Percentiles rank a stretch among this genome's conserved stretches.
phyloP scores from a whole-genome alignment of 305 asterid genomes.

The Striga hermonthica region DNA sequence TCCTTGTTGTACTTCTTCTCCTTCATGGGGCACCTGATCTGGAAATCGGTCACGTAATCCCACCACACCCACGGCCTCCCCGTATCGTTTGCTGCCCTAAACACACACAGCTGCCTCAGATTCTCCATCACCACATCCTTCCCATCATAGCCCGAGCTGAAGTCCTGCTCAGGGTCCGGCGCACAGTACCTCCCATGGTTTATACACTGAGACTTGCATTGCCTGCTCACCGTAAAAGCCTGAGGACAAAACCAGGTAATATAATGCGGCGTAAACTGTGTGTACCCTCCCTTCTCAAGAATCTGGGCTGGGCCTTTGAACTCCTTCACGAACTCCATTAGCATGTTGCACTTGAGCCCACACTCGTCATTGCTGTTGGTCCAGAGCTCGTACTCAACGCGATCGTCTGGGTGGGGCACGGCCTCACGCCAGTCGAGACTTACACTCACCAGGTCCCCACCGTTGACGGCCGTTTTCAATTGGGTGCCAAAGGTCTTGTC shows the following conservation, averaged over 20 bases:
- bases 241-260: conserved; percentile 98
- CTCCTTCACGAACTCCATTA: conserved; percentile 85
- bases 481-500: conserved; percentile 62
- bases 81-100: conserved; percentile 78
- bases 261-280: conserved; percentile 91
- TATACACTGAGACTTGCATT: conserved; percentile 94
- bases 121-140: conserved; percentile 89
- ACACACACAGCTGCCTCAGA: conserved; percentile 90
- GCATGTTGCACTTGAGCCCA: conserved; percentile 90
- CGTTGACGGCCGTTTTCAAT: conserved; percentile 59
- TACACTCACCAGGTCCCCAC: conserved; percentile 80
- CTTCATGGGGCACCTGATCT: conserved; percentile 97
- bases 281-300: conserved; percentile 91
- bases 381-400: conserved; percentile 98
- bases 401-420: conserved; percentile 98
- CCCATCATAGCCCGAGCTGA: conserved; percentile 87
- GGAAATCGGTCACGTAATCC: conserved; percentile 98
- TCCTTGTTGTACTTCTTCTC: conserved; percentile 88
- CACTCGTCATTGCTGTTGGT: conserved; percentile 96
- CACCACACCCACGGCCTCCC: conserved; percentile 96
- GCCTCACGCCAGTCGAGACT: conserved; percentile 99
- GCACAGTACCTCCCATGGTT: conserved; percentile 96
- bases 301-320: conserved; percentile 98
- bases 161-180: conserved; percentile 98
- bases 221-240: conserved; percentile 88